Evolutionary conservation across 2,329 filamentous ascomycete genomes (phyloP).

Genomic region (Endoconidiophora polonica): DNA sequence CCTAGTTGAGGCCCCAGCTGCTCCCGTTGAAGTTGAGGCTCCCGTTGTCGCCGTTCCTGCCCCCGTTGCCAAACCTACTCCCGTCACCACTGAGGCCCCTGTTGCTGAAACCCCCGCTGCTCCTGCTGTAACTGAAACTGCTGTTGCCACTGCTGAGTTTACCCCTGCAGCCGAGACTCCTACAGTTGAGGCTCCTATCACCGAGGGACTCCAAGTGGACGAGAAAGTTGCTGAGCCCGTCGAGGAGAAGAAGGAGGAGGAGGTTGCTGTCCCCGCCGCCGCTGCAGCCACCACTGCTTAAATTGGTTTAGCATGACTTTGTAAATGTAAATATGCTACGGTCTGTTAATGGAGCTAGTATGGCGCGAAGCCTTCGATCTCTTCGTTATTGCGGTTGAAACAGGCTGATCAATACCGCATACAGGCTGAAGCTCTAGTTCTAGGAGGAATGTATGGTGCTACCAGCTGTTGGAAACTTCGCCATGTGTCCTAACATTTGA

Average conservation of each 20-base stretch:
- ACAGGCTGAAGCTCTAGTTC: no score
- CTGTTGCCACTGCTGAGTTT: constrained; percentile 10
- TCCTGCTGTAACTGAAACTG: constrained; percentile 10
- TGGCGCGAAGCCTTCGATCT: no score
- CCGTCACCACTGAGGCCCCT: constrained; percentile 17
- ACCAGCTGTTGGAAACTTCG: no score
- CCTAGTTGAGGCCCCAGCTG: background rate
- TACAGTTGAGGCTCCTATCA: constrained; percentile 14
- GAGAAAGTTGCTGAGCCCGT: constrained; percentile 10
- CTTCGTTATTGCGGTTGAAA: no score
- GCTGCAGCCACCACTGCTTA: constrained; percentile 15
- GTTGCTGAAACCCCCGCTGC: constrained; percentile 14
- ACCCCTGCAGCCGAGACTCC: constrained; percentile 4
- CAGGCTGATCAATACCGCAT: no score
- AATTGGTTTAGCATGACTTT: constrained; percentile 1
- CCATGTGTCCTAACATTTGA: no score
- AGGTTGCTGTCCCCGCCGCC: constrained; percentile 8
- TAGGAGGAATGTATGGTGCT: no score
- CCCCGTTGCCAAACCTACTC: constrained; percentile 15
- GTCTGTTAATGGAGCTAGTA: background rate
- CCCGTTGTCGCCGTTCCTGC: constrained; percentile 9
- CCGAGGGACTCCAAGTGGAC: constrained; percentile 13
- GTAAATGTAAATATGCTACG: background rate
- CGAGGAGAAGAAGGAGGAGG: constrained; percentile 10
- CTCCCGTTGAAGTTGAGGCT: constrained; percentile 6